Conservation (phyloP, 345 rosid genomes). For the Aethionema arabicum region DNA sequence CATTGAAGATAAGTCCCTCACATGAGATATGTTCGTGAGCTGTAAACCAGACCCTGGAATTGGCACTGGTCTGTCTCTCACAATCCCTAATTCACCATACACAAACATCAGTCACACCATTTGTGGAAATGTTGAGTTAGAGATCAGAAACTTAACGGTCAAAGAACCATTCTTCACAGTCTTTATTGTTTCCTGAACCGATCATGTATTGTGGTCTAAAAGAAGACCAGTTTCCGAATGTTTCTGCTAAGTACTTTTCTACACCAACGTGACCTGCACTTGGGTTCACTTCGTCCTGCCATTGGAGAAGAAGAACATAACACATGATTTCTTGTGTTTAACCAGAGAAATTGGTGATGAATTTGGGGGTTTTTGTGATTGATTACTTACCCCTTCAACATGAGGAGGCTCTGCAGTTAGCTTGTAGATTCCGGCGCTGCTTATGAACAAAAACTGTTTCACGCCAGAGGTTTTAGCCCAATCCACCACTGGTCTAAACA, state of each 20-base stretch:
- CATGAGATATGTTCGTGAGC: slow-evolving; percentile 80
- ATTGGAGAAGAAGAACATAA: slow-evolving; percentile 17
- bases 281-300: slow-evolving; percentile 77
- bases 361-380: not conserved
- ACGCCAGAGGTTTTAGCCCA: slow-evolving; percentile 85
- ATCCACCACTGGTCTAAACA: slow-evolving; percentile 71
- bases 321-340: not conserved
- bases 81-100: slow-evolving; percentile 57
- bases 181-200: slow-evolving; percentile 98
- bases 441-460: slow-evolving; percentile 82
- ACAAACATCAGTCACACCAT: not conserved
- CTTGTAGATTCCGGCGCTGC: slow-evolving; percentile 94
- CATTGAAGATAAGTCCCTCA: slow-evolving; percentile 82
- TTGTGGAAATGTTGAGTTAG: not conserved
- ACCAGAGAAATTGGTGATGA: not conserved
- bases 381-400: slow-evolving; percentile 94
- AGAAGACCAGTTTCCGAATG: slow-evolving; percentile 55
- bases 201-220: slow-evolving; percentile 97
- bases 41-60: slow-evolving; percentile 98
- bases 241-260: slow-evolving; percentile 79
- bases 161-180: slow-evolving; percentile 99
- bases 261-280: slow-evolving; percentile 87
- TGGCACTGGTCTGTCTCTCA: slow-evolving; percentile 76
- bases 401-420: slow-evolving; percentile 92
- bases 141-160: slow-evolving; percentile 52